Percentiles rank a stretch among this genome's conserved stretches.
Evolutionary conservation across 345 rosid genomes (phyloP).

Genomic region (Eutrema yunnanense): DNA sequence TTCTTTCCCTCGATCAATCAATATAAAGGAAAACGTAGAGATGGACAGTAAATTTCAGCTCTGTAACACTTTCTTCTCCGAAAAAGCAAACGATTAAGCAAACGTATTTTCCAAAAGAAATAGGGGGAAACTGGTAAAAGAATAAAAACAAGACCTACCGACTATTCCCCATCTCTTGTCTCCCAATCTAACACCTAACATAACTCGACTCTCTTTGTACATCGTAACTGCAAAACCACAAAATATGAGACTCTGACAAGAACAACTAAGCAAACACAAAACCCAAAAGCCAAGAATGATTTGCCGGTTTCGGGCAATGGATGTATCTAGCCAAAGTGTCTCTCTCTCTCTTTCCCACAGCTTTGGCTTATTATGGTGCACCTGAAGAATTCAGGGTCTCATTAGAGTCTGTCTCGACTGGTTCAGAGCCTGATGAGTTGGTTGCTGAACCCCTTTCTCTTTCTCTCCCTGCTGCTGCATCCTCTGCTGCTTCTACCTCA

Average conservation of each 20-base stretch:
- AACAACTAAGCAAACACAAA: constrained; percentile 16
- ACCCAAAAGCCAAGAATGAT: constrained; percentile 37
- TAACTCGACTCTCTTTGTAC: constrained; percentile 27
- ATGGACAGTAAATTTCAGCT: neutral
- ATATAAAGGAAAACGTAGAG: neutral
- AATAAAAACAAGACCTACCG: constrained; percentile 22
- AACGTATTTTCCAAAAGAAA: constrained; percentile 6
- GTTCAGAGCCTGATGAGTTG: constrained; percentile 31
- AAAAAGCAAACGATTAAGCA: constrained; percentile 16
- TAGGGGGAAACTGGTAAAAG: neutral
- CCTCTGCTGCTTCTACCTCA: constrained; percentile 37
- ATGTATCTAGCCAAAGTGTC: constrained; percentile 39
- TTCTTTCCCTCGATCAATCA: neutral
- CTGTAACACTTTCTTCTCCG: neutral
- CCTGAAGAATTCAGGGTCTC: constrained; percentile 30
- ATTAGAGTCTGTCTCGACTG: constrained; percentile 33
- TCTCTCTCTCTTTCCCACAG: constrained; percentile 31
- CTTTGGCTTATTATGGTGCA: constrained; percentile 32
- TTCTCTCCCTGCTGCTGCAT: constrained; percentile 13
- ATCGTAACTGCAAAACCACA: constrained; percentile 19
- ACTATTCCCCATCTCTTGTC: constrained; percentile 11
- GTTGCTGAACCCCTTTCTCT: constrained; percentile 27
- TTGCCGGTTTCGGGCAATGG: constrained; percentile 29
- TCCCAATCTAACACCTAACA: constrained; percentile 23
- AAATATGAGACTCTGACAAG: constrained; percentile 8